Percentiles rank a stretch among this genome's conserved stretches.
These are phyloP conservation scores for Gossypium aridum DNA, from an alignment of 441 rosid species.

Conservation along the genomic window DNA sequence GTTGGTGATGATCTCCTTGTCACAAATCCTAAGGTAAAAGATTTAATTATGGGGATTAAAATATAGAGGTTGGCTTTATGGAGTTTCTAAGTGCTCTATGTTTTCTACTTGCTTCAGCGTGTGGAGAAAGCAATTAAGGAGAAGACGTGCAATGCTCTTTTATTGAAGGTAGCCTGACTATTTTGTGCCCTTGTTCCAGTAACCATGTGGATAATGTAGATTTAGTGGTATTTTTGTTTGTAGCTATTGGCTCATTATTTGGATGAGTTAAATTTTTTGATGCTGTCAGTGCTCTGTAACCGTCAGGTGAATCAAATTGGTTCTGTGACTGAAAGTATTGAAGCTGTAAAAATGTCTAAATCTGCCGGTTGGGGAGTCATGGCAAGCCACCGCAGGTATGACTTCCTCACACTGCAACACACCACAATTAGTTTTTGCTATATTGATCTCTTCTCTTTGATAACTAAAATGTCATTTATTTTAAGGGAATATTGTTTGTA, in stretches of 20 bases:
- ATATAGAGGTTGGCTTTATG: background rate
- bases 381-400: constrained; percentile 54
- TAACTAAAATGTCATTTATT: background rate
- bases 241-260: background rate
- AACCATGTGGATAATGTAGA: background rate
- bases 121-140: constrained; percentile 36
- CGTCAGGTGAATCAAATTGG: constrained; percentile 44
- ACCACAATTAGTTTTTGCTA: background rate
- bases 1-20: constrained; percentile 52
- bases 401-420: background rate
- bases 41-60: background rate
- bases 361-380: constrained; percentile 42
- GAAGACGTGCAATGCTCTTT: constrained; percentile 38
- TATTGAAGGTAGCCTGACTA: constrained; percentile 27
- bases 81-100: background rate
- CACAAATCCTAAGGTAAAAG: constrained; percentile 37
- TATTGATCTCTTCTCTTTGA: background rate
- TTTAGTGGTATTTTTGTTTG: background rate
- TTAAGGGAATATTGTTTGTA: background rate
- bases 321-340: constrained; percentile 41
- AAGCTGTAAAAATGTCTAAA: constrained; percentile 42
- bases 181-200: background rate
- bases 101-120: constrained; percentile 24
- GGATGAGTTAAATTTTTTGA: background rate
- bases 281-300: background rate